Conservation (phyloP, 148 eudicot species). For the Nyssa sinensis region DNA sequence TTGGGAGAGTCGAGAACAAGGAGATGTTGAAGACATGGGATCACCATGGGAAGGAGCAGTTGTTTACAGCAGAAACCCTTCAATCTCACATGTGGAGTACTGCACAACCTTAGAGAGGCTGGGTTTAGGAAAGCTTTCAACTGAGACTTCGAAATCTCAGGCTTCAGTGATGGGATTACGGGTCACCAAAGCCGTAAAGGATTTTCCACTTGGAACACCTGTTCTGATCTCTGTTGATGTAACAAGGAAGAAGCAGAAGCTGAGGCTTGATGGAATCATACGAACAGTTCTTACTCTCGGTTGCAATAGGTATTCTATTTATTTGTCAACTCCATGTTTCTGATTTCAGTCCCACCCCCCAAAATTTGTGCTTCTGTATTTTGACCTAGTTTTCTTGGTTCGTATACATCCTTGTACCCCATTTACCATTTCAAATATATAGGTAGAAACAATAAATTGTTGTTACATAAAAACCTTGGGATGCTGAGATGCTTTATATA, state of each 20-base stretch:
- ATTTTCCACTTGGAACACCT: conserved; percentile 74
- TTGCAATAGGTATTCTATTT: conserved; percentile 65
- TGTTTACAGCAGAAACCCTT: conserved; percentile 69
- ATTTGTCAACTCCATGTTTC: background rate
- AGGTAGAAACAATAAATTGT: background rate
- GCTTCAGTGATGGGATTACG: conserved; percentile 87
- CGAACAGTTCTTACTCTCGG: conserved; percentile 73
- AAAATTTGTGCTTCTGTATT: background rate
- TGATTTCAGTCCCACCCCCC: background rate
- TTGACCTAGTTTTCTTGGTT: background rate
- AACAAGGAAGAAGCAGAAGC: conserved; percentile 58
- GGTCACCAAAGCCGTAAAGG: conserved; percentile 69
- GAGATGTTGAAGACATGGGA: conserved; percentile 35
- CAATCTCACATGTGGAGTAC: conserved; percentile 62
- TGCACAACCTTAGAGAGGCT: conserved; percentile 90
- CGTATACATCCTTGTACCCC: background rate
- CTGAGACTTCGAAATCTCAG: conserved; percentile 53
- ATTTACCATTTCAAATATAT: background rate
- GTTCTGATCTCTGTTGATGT: conserved; percentile 74
- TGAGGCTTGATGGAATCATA: conserved; percentile 84
- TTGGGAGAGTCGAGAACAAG: conserved; percentile 21
- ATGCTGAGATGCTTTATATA: background rate
- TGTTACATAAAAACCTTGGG: background rate
- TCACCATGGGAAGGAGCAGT: conserved; percentile 92
- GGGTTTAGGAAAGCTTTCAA: conserved; percentile 66